A percentile compares a stretch with the other conserved stretches of the same genome.
These are phyloP conservation scores for Neopestalotiopsis rosae DNA, from an alignment of 2,329 filamentous ascomycete genomes.

Conservation along the genomic window DNA sequence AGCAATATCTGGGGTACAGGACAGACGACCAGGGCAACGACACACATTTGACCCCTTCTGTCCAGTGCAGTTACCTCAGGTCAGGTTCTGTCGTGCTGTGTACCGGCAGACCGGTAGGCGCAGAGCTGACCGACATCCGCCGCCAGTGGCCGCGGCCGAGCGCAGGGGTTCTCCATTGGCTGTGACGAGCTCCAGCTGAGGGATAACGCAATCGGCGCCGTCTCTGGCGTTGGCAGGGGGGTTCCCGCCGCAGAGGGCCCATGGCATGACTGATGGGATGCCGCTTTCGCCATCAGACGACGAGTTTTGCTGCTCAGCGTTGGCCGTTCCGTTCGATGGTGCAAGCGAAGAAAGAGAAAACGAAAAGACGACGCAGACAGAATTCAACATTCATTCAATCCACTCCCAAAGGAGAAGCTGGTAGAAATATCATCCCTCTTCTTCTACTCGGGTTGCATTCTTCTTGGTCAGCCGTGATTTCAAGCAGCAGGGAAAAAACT, in stretches of 20 bases:
- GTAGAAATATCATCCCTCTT: background rate
- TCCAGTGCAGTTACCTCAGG: background rate
- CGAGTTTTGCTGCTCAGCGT: slow-evolving; percentile 7
- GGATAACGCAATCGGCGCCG: slow-evolving; percentile 20
- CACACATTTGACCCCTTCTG: background rate
- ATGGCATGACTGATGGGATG: slow-evolving; percentile 11
- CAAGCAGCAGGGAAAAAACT: background rate
- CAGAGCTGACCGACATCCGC: slow-evolving; percentile 14
- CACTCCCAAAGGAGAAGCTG: slow-evolving; percentile 13
- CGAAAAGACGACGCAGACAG: background rate
- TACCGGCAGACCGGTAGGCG: slow-evolving; percentile 14
- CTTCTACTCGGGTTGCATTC: background rate
- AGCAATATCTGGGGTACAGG: slow-evolving; percentile 15
- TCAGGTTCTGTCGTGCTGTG: background rate
- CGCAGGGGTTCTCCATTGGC: slow-evolving; percentile 7
- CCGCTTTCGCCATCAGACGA: slow-evolving; percentile 12
- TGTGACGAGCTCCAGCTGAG: slow-evolving; percentile 17
- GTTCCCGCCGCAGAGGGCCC: background rate
- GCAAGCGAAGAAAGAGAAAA: background rate
- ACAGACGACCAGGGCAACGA: background rate
- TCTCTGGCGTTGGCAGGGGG: background rate
- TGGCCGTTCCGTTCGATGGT: background rate
- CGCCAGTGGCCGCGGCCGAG: background rate
- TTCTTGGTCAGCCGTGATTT: background rate
- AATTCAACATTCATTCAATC: background rate